phyloP scores from a whole-genome alignment of 768 basidiomycete genomes.

The Pisolithus tinctorius region DNA sequence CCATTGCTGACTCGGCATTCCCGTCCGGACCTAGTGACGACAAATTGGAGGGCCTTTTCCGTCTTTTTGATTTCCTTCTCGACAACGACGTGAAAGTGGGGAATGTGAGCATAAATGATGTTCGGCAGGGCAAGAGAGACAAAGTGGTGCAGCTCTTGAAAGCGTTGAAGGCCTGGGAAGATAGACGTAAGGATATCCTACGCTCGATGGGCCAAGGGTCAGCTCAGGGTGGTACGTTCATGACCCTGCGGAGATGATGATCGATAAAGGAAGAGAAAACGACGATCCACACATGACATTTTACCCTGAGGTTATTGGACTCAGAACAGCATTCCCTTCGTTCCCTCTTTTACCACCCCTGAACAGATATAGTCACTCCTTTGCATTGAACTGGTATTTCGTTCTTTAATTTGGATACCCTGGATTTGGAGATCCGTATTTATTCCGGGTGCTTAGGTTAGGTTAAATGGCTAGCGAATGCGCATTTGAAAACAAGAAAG shows the following conservation, averaged over 20 bases:
- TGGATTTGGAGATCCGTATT: background rate
- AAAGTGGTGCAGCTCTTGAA: constrained; percentile 77
- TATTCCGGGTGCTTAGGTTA: constrained; percentile 1
- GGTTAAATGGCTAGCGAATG: background rate
- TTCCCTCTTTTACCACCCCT: constrained; percentile 6
- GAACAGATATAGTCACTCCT: too few relatives aligned
- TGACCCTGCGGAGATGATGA: constrained; percentile 6
- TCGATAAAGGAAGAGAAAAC: background rate
- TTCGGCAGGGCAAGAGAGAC: constrained; percentile 73
- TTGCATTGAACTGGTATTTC: constrained; percentile 2
- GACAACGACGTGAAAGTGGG: constrained; percentile 92
- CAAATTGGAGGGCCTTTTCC: constrained; percentile 81
- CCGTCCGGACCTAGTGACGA: constrained; percentile 62
- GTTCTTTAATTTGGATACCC: constrained; percentile 8
- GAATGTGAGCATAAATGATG: constrained; percentile 88
- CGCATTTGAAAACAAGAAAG: too few relatives aligned
- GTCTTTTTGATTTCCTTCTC: constrained; percentile 85
- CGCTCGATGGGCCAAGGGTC: constrained; percentile 42
- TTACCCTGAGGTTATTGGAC: constrained; percentile 7
- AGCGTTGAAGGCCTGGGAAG: constrained; percentile 76
- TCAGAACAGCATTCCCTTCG: constrained; percentile 7
- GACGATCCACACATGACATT: background rate
- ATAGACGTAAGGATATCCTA: constrained; percentile 55
- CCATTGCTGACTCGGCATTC: constrained; percentile 77
- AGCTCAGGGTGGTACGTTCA: constrained; percentile 7